A percentile compares a stretch with the other conserved stretches of the same genome.
These are phyloP conservation scores for Chimonanthus salicifolius DNA, from an alignment of 164 flowering plant species.

Conservation along the genomic window DNA sequence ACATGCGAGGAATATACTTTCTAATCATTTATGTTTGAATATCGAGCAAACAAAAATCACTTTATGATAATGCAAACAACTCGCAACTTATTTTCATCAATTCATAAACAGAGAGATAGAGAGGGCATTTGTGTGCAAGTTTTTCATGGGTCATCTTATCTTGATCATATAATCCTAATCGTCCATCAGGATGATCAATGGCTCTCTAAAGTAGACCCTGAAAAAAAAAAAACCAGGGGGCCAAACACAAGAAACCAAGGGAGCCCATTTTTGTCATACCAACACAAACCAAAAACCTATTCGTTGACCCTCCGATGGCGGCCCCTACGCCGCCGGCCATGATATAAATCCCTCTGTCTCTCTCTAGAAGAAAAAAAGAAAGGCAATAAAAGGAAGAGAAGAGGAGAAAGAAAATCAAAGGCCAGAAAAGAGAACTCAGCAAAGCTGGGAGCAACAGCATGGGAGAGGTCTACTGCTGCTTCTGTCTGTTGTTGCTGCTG, in stretches of 20 bases:
- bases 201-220: background rate
- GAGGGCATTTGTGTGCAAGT: background rate
- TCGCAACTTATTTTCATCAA: background rate
- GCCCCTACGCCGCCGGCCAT: slow-evolving; percentile 80
- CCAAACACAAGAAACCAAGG: background rate
- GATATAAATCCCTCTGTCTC: slow-evolving; percentile 15
- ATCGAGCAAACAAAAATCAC: no score
- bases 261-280: slow-evolving; percentile 2
- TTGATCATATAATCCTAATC: background rate
- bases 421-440: background rate
- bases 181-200: background rate
- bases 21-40: no score
- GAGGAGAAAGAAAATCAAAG: background rate
- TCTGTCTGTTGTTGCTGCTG: slow-evolving; percentile 12
- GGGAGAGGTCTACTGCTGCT: slow-evolving; percentile 8
- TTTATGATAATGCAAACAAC: no score
- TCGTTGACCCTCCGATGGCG: slow-evolving; percentile 75
- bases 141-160: background rate
- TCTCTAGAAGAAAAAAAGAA: slow-evolving; percentile 8
- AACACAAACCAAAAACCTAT: background rate
- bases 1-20: no score
- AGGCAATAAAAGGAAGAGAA: slow-evolving; percentile 6
- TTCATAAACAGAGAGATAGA: background rate
- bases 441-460: slow-evolving; percentile 1
- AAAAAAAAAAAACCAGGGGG: no score